These are phyloP conservation scores for Neoboletus brunneissimus DNA, from an alignment of 768 basidiomycete genomes.

Conservation along the genomic window DNA sequence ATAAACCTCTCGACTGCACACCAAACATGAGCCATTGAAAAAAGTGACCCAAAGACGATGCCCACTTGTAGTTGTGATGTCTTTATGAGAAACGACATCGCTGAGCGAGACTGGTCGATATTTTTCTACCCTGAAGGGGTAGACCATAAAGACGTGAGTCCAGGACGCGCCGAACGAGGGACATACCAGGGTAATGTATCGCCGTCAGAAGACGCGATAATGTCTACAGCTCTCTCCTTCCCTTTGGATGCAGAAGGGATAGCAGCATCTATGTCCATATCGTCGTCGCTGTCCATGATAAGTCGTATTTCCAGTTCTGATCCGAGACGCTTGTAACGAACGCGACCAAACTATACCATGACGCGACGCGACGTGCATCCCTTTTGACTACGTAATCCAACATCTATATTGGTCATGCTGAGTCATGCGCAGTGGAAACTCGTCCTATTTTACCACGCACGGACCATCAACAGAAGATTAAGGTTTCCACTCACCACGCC, in stretches of 20 bases:
- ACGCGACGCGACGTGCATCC: conserved; percentile 24
- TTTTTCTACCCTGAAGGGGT: conserved; percentile 83
- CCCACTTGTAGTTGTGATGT: conserved; percentile 90
- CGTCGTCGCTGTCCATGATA: conserved; percentile 57
- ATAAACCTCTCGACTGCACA: conserved; percentile 91
- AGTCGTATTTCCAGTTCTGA: background rate
- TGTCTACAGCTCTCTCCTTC: conserved; percentile 63
- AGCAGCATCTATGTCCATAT: conserved; percentile 44
- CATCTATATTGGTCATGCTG: conserved; percentile 18
- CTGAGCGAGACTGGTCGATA: conserved; percentile 88
- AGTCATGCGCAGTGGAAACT: no score
- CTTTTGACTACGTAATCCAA: background rate
- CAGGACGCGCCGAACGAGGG: background rate
- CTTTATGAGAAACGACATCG: conserved; percentile 95
- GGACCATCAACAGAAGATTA: conserved; percentile 41
- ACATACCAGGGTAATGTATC: conserved; percentile 85
- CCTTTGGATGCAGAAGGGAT: conserved; percentile 47
- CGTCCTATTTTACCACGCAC: conserved; percentile 34
- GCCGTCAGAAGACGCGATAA: conserved; percentile 40
- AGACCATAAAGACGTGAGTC: background rate
- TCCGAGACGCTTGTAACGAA: background rate
- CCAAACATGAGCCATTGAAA: conserved; percentile 3
- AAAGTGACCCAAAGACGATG: background rate
- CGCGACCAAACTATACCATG: background rate
- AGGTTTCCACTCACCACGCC: conserved; percentile 18